Evolutionary conservation across 2,329 filamentous ascomycete species (phyloP).

Genomic region (Coniosporium tulheliwenetii): DNA sequence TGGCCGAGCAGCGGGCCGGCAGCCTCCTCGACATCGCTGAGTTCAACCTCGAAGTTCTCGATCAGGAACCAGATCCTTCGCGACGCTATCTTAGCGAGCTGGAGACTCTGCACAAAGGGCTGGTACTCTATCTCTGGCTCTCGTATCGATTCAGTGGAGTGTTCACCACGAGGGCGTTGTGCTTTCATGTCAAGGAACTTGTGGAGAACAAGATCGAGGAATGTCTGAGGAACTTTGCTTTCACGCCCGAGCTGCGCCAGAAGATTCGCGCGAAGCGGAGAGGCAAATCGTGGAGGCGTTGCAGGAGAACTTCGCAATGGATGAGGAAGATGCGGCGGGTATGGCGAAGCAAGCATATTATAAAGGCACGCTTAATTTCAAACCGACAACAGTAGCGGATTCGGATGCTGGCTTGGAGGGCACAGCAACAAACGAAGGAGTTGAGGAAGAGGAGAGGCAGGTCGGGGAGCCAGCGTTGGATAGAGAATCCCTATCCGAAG

Average conservation of each 20-base stretch:
- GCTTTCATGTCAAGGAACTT: conserved; percentile 62
- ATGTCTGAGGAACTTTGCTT: conserved; percentile 42
- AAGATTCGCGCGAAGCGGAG: conserved; percentile 12
- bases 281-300: conserved; percentile 9
- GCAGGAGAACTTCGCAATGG: background rate
- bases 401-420: background rate
- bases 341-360: too few relatives aligned
- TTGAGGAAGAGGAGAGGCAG: background rate
- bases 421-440: background rate
- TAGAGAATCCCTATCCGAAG: too few relatives aligned
- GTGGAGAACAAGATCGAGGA: conserved; percentile 63
- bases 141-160: conserved; percentile 76
- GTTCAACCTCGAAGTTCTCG: conserved; percentile 59
- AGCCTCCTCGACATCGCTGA: conserved; percentile 54
- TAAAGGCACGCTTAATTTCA: too few relatives aligned
- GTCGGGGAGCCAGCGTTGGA: too few relatives aligned
- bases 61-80: conserved; percentile 30
- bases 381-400: too few relatives aligned
- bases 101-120: conserved; percentile 63
- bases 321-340: too few relatives aligned
- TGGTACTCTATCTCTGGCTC: conserved; percentile 85
- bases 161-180: conserved; percentile 59
- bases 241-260: conserved; percentile 12
- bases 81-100: conserved; percentile 49
- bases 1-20: conserved; percentile 52